Base-by-base conservation (phyloP, 805 yeast species). In the Crinitomyces ghanaensis region DNA sequence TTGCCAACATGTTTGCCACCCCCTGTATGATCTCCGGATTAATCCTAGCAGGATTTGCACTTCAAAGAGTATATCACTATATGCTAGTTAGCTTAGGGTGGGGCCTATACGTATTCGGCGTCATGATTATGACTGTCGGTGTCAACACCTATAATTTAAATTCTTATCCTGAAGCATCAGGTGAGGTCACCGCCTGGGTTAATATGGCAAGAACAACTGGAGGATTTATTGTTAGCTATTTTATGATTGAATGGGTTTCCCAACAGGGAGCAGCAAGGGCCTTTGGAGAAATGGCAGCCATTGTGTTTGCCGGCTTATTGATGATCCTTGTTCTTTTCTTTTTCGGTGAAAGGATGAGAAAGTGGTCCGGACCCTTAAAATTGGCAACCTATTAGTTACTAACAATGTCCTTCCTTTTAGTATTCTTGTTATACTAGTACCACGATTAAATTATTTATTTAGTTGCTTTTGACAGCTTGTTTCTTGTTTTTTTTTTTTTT, bases 181-280 rank as follows among this genome's bases (percentile, higher is more conserved):
- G 36, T 12, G 36, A 33, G 19, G 9, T 33, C 14, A 20, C 30
- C 16, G 32, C 36, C 8, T 33, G 31, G 32, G 28, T 28, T 19
- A 33, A 33, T 24, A 28, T 33, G 27, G 30, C 36, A 6, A 19
- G 36, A 13, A 25, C 36, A 12, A 33, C 36, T 8, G 30, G 32
- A 6, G 36, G 36, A 8, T 33, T 33, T 19, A 14, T 25, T 28
- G 36, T 25, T 6, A 30, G 35, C 16, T 33, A 33, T 23, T 33
- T 33, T n/a, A 33, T 33, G 36, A 25, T 33, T 23, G 19, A 27
- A 14, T 33, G 36, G 36, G 31, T 33, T 7, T 9, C 19, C 6
- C 9, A 17, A 16, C 6, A 16, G n/a, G 36, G 36, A 6, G 36
- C 26, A 4, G 26, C 14, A 26, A 15, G 11, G 6, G 33, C 36